Percentiles rank a stretch among this genome's conserved stretches.
These are phyloP conservation scores for Tolypocladium amazonense DNA, from an alignment of 2,329 filamentous ascomycete species.

Conservation along the genomic window DNA sequence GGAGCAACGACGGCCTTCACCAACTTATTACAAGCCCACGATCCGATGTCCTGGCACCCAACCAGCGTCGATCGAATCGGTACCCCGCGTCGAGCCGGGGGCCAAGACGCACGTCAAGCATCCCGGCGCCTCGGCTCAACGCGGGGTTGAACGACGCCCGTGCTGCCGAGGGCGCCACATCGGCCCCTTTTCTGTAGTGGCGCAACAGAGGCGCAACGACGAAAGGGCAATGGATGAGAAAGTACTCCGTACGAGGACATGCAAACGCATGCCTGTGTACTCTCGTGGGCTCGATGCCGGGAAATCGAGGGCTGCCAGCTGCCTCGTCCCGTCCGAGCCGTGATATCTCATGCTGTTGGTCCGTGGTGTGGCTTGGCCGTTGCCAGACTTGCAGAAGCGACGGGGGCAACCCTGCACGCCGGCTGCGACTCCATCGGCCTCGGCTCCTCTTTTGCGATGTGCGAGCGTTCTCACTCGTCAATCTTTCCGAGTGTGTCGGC, in stretches of 20 bases:
- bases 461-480: neutral
- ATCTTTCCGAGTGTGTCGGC: neutral
- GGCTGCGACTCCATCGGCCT: neutral
- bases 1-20: too few relatives aligned
- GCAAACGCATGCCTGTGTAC: too few relatives aligned
- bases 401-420: neutral
- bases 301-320: too few relatives aligned
- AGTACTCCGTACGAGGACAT: too few relatives aligned
- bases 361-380: too few relatives aligned
- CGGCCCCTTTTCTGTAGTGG: too few relatives aligned
- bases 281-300: too few relatives aligned
- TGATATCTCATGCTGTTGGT: too few relatives aligned
- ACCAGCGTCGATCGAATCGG: neutral
- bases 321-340: too few relatives aligned
- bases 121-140: neutral
- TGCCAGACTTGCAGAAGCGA: neutral
- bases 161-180: neutral
- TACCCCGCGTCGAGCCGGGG: neutral
- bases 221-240: too few relatives aligned
- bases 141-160: neutral
- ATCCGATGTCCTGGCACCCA: neutral
- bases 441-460: neutral
- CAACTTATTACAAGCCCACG: too few relatives aligned
- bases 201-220: too few relatives aligned
- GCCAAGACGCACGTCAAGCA: neutral